These are phyloP conservation scores for Verbascum thapsus DNA, from an alignment of 257 asterid genomes.

Conservation along the genomic window DNA sequence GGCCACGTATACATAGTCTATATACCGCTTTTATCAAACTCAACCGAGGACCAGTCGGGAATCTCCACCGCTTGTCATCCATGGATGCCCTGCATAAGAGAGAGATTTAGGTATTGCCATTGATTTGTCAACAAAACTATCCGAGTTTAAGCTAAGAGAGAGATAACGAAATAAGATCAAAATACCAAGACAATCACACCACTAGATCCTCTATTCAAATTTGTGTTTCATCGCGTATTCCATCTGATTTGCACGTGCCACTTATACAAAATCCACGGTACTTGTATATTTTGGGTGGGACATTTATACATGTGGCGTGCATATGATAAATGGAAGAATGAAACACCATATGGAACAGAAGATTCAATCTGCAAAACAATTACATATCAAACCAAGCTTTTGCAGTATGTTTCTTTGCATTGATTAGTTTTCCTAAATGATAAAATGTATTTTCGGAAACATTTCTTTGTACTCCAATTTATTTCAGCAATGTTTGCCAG, in stretches of 20 bases:
- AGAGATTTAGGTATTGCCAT: neutral
- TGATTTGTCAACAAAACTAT: neutral
- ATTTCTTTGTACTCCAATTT: neutral
- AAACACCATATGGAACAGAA: neutral
- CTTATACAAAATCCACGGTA: too few relatives aligned
- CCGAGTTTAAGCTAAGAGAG: neutral
- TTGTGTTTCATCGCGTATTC: too few relatives aligned
- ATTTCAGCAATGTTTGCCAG: too few relatives aligned
- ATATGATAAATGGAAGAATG: neutral
- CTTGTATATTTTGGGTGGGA: too few relatives aligned
- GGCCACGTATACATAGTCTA: constrained; percentile 28
- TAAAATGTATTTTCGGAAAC: neutral
- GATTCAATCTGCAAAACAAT: neutral
- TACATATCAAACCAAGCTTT: neutral
- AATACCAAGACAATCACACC: neutral
- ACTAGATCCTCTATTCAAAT: too few relatives aligned
- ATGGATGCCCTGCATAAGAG: constrained; percentile 58
- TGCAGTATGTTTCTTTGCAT: neutral
- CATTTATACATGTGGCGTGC: neutral
- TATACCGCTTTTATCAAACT: constrained; percentile 22
- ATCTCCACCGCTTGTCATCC: constrained; percentile 52
- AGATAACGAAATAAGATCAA: neutral
- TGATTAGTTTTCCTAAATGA: neutral
- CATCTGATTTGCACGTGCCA: too few relatives aligned
- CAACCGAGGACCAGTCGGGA: constrained; percentile 37